Evolutionary conservation across 2,329 filamentous ascomycete species (phyloP), one percentile per base, ranked within the genome.

Genomic region (Fusarium kyushuense): DNA sequence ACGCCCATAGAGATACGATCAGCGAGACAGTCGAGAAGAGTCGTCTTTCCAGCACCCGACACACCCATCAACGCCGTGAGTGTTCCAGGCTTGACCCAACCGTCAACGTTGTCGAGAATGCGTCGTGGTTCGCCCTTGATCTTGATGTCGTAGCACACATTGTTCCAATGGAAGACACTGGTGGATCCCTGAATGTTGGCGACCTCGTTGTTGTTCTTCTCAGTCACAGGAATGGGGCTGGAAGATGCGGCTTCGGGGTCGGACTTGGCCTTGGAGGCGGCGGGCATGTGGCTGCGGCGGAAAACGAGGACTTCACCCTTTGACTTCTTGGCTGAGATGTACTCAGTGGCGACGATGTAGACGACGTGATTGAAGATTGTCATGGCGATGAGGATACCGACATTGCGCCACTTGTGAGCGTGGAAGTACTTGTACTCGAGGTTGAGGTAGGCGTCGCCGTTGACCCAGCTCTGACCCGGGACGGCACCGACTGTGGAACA

Each of bases 61-160:
- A 76, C 75, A 27, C 77, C 89, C 90, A 92, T 92, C 0, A 92
- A 82, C 13, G 89, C 90, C 9, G 90, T 92, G 16, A 92, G 79
- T 17, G 90, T 92, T 52, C 90, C 90, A 1, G 90, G 90, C 76
- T 92, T 91, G 53, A 92, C 89, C 89, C 89, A 92, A 13, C 91
- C 90, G 71, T 92, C 88, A 4, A 93, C 89, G 51, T 91, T 81
- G 63, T 92, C 87, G 25, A 93, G 80, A 72, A 94, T 89, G 12
- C 89, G 85, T 33, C 90, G 83, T 1, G 82, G 78, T 67, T 91
- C 86, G 72, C 91, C 91, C 54, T 79, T 79, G 76, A 93, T 90
- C 72, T 88, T 87, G 76, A 93, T 91, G 62, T 93, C 90, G 72
- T 92, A 93, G 78, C 88, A 91, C 3, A 93, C 87, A 61, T 91